These are phyloP conservation scores for Rhizoctonia solani DNA, from an alignment of 1,284 basidiomycete genomes.

Conservation along the genomic window DNA sequence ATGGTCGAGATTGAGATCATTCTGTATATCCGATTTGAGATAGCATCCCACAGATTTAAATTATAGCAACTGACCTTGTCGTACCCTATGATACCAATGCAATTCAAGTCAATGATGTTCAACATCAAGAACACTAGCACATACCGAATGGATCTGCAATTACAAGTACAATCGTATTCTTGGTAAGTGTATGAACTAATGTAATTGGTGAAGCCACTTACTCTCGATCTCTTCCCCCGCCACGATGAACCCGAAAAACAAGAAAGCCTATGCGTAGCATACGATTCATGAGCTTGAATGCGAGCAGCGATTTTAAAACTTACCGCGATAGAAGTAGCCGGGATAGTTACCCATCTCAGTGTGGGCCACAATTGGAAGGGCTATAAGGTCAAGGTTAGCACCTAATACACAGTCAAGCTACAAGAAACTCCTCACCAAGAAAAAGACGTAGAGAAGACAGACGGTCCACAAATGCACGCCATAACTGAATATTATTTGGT, in stretches of 20 bases:
- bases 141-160: conserved; percentile 12
- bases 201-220: conserved; percentile 7
- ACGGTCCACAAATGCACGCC: conserved; percentile 68
- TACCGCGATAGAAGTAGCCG: conserved; percentile 45
- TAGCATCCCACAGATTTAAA: not conserved
- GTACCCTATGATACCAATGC: conserved; percentile 48
- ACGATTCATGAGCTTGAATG: not conserved
- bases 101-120: conserved; percentile 19
- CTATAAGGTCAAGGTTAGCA: conserved; percentile 43
- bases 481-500: conserved; percentile 51
- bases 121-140: not conserved
- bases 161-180: conserved; percentile 18
- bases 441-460: conserved; percentile 56
- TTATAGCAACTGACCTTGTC: conserved; percentile 39
- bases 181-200: conserved; percentile 38
- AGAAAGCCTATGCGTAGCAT: conserved; percentile 44
- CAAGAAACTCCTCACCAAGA: conserved; percentile 48
- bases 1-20: conserved; percentile 40
- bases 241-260: conserved; percentile 47
- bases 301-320: not conserved
- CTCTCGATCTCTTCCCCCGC: conserved; percentile 40
- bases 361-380: conserved; percentile 70
- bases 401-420: not conserved
- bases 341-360: conserved; percentile 69
- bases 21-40: conserved; percentile 3